Percentiles rank a stretch among this genome's conserved stretches.
Conservation (phyloP, 345 rosid species). For the Melaleuca quinquenervia region DNA sequence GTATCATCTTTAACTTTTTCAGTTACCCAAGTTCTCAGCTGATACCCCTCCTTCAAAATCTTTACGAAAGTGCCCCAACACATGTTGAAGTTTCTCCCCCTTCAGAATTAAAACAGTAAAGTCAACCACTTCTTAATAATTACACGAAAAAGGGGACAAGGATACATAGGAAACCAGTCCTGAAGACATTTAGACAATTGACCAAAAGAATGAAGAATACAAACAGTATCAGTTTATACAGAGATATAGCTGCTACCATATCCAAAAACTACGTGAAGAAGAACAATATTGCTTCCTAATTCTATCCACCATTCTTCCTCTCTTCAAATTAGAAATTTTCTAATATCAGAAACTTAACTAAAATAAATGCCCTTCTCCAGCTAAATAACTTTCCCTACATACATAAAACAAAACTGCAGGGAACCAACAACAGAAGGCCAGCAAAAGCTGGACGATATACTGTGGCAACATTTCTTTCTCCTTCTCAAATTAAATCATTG, state of each 20-base stretch:
- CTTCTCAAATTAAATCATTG: neutral
- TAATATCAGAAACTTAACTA: neutral
- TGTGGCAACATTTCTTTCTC: neutral
- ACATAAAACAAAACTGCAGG: neutral
- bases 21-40: constrained; percentile 91
- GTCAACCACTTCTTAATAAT: neutral
- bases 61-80: constrained; percentile 89
- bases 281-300: neutral
- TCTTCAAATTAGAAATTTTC: neutral
- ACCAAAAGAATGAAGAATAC: neutral
- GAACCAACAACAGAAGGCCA: neutral
- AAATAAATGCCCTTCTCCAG: neutral
- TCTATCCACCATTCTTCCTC: neutral
- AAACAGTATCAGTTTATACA: neutral
- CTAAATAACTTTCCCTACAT: neutral
- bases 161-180: neutral
- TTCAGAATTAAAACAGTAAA: constrained; percentile 19
- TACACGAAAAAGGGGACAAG: neutral
- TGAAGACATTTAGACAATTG: neutral
- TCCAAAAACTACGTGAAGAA: neutral
- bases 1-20: constrained; percentile 3
- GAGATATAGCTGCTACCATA: neutral
- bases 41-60: constrained; percentile 97
- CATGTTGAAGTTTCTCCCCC: constrained; percentile 88
- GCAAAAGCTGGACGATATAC: neutral